Evolutionary conservation across 805 yeast genomes (phyloP), one percentile per base, ranked within the genome.

Genomic region (Metschnikowia sp.): DNA sequence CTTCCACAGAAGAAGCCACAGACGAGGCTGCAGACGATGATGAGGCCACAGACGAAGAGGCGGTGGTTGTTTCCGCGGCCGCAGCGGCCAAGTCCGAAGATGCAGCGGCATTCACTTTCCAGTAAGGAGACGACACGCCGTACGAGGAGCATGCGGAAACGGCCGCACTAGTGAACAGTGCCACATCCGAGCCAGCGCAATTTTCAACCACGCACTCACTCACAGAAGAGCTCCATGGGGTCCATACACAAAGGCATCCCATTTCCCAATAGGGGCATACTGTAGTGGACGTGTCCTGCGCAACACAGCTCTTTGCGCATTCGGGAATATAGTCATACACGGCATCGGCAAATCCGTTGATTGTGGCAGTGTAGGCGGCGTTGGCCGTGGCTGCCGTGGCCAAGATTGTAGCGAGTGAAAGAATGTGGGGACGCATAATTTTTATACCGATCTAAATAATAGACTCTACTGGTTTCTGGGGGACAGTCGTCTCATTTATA

Each of bases 341-440:
- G 10, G 51, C 47, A 39, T 53, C 55, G 73, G 74, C 74, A 47
- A 69, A 68, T 48, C 75, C 75, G 49, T 70, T 69, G 49, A 69
- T 67, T 42, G 71, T 55, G 36, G 74, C 74, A 19, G 74, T 69
- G 33, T 60, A 56, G 22, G 72, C 62, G 26, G 45, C 45, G 28
- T 44, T 44, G 33, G 35, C 38, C 26, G 45, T 39, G 28, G 48
- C 39, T 28, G 46, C 46, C 29, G 45, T 36, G 8, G 50, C 53
- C 35, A 50, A 40, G 18, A 42, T 18, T 8, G 48, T 29, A 44
- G 48, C 48, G 42, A 47, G 44, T 11, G 50, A 36, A 44, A 50
- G 41, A 26, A 50, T 10, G 22, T 40, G 40, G 39, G 36, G 10
- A 28, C 31, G 44, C 50, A 50, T 50, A 13, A 31, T 31, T 31